Percentiles rank a stretch among this genome's conserved stretches.
phyloP scores from a whole-genome alignment of 805 yeast species.

The Lipomyces orientalis region DNA sequence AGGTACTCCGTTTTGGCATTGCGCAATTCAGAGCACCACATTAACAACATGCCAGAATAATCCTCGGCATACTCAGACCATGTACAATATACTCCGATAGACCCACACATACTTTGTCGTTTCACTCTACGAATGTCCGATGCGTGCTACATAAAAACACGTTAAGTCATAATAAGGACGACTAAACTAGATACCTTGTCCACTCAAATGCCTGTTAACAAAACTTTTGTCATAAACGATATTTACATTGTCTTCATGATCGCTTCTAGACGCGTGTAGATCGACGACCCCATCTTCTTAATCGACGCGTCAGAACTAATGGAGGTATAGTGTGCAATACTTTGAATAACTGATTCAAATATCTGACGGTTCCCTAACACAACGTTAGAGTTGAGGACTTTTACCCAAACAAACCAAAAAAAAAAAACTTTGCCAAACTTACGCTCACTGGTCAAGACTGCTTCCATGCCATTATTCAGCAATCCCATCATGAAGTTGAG shows the following conservation, averaged over 20 bases:
- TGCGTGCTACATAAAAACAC: neutral
- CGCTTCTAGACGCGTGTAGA: slow-evolving; percentile 28
- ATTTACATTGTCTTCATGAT: slow-evolving; percentile 10
- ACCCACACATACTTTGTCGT: neutral
- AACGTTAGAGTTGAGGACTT: slow-evolving; percentile 19
- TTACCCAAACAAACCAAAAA: neutral
- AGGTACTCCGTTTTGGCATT: neutral
- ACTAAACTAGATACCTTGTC: neutral
- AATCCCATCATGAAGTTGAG: slow-evolving; percentile 72
- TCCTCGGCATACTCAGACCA: neutral
- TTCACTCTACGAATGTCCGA: neutral
- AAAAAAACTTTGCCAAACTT: slow-evolving; percentile 47
- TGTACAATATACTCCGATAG: neutral
- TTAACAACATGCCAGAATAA: neutral
- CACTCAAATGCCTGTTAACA: neutral
- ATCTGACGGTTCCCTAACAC: slow-evolving; percentile 30
- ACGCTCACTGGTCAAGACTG: slow-evolving; percentile 71
- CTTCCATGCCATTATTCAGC: slow-evolving; percentile 76
- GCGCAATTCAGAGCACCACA: neutral
- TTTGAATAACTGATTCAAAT: slow-evolving; percentile 30
- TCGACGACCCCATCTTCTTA: slow-evolving; percentile 32
- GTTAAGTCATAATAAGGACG: neutral
- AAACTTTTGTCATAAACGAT: neutral
- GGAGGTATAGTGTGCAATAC: slow-evolving; percentile 32
- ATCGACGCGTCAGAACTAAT: slow-evolving; percentile 30